Evolutionary conservation across 108 stramenopile species (phyloP), one percentile per base, ranked within the genome.

Genomic region (Aureococcus anophagefferens): DNA sequence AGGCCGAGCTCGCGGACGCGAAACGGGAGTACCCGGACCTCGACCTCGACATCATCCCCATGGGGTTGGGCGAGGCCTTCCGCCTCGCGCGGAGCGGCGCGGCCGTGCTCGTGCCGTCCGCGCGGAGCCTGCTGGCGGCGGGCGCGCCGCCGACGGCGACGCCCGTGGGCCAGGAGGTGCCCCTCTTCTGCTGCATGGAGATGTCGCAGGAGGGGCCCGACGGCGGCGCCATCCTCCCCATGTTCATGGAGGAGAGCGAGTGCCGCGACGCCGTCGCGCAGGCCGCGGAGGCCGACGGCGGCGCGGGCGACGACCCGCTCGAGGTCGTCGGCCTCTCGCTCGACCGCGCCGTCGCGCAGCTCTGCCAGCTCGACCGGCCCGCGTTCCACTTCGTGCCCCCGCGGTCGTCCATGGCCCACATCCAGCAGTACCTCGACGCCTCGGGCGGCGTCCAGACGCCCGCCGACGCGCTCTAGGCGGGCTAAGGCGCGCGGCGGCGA

Each of bases 171-270:
- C 88, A 89, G 71, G 63, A 74, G 65, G 81, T 89, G n/a, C 88
- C 88, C 16, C 65, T 89, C 36, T 89, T 86, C 74, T 80, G 78
- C 25, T 89, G 88, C 67, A 81, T 89, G 84, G 85, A 86, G 30
- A 89, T 89, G 35, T 76, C 80, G 30, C 80, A 85, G 69, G 80
- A 82, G 70, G 75, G 71, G 34, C 37, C 35, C 30, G 83, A 76
- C 71, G 88, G 85, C 17, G 76, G 45, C 17, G 72, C 84, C 33
- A 70, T 80, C 9, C 72, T 89, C 63, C 88, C 88, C n/a, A 69
- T 89, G 46, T 89, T 89, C 68, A 74, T 89, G 68, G 81, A 67
- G 30, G 46, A 80, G 59, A 76, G 82, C 64, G 88, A 89, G 66
- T 83, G 81, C 0, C 80, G 83, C 31, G 83, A 59, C 30, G 88